phyloP scores from a whole-genome alignment of 129 eudicot genomes.

The carrot (Daucus carota) region DNA sequence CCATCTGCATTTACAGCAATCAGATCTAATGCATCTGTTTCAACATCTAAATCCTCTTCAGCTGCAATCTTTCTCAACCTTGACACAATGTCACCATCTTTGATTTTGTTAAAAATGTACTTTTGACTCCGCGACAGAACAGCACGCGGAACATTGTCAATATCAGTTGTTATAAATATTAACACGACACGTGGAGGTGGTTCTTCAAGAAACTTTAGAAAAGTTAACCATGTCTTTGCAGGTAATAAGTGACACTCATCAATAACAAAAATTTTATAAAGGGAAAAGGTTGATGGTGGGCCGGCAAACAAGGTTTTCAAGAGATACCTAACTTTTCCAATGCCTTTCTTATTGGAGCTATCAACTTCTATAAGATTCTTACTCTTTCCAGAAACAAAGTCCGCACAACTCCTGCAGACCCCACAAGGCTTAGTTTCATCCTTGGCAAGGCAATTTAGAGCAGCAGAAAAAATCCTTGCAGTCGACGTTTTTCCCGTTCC shows the following conservation, averaged over 20 bases:
- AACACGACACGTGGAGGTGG: conserved; percentile 65
- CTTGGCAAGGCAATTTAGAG: conserved; percentile 75
- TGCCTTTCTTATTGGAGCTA: conserved; percentile 66
- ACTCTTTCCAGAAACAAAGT: conserved; percentile 59
- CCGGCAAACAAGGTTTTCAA: conserved; percentile 42
- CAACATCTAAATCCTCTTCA: conserved; percentile 78
- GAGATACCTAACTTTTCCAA: conserved; percentile 37
- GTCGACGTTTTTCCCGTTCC: conserved; percentile 93
- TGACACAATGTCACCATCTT: conserved; percentile 53
- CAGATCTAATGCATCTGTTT: conserved; percentile 62
- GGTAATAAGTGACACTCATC: conserved; percentile 90
- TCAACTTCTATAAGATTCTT: conserved; percentile 56
- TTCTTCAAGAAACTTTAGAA: conserved; percentile 76
- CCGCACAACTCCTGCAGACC: conserved; percentile 67
- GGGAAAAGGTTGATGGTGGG: conserved; percentile 39
- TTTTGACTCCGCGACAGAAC: conserved; percentile 81
- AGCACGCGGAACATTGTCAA: conserved; percentile 74
- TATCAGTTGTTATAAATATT: conserved; percentile 72
- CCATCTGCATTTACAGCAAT: conserved; percentile 90
- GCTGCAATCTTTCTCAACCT: conserved; percentile 61
- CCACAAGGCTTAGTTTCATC: conserved; percentile 86
- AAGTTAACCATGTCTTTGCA: conserved; percentile 74
- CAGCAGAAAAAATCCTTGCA: conserved; percentile 69
- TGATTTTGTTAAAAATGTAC: conserved; percentile 66
- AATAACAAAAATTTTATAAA: conserved; percentile 53